Percentiles rank a stretch among this genome's conserved stretches.
phyloP scores from a whole-genome alignment of 192 early-diverging fungal species.

The Linderina pennispora region DNA sequence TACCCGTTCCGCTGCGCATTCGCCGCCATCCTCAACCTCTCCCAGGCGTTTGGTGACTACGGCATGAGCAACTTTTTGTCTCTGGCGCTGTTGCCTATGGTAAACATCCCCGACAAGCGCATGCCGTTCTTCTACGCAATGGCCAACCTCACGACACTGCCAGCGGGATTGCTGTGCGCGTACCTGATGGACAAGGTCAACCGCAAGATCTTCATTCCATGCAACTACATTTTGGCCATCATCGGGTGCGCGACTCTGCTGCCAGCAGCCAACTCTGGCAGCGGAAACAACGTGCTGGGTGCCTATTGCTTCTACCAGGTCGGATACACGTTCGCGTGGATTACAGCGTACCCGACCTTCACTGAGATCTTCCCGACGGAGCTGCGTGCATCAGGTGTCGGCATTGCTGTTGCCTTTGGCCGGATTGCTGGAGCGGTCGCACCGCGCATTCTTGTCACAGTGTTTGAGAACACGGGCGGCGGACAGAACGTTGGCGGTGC shows the following conservation, averaged over 20 bases:
- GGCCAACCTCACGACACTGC: not conserved
- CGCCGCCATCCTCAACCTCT: not conserved
- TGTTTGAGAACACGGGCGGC: not conserved
- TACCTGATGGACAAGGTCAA: not conserved
- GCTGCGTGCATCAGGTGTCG: not conserved
- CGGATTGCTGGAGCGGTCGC: not conserved
- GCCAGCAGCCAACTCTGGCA: not conserved
- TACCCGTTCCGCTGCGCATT: not conserved
- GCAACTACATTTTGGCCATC: not conserved
- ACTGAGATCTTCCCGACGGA: not conserved
- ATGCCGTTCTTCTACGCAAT: not conserved
- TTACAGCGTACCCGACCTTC: not conserved
- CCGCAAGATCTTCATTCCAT: not conserved
- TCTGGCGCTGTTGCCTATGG: not conserved
- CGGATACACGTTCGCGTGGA: not conserved
- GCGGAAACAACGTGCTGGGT: not conserved
- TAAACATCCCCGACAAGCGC: not conserved
- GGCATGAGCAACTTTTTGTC: not conserved
- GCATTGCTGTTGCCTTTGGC: not conserved
- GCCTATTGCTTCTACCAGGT: not conserved
- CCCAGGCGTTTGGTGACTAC: not conserved
- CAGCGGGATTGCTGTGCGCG: not conserved
- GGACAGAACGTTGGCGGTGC: not conserved
- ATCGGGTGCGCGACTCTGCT: not conserved
- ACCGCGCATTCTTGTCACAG: not conserved